phyloP scores from a whole-genome alignment of 148 eudicot species.

The Rhododendron mucronatum region DNA sequence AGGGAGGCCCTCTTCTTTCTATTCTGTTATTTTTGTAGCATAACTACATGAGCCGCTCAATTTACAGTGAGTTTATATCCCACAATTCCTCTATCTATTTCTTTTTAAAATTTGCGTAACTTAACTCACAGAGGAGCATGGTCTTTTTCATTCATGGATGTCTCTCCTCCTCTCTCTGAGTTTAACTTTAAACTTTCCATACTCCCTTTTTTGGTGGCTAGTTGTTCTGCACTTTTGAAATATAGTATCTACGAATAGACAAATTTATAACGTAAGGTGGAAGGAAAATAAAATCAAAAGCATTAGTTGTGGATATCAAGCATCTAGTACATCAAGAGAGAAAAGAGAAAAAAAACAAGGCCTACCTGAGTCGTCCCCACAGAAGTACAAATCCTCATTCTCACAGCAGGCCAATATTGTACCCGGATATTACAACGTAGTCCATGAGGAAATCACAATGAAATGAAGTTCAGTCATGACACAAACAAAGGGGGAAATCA shows the following conservation, averaged over 20 bases:
- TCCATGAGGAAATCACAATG: not conserved
- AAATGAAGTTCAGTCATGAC: not conserved
- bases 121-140: not conserved
- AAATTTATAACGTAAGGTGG: not conserved
- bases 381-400: not conserved
- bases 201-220: not conserved
- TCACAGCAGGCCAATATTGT: not conserved
- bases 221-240: not conserved
- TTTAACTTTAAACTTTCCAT: not conserved
- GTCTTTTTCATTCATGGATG: not conserved
- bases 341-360: not conserved
- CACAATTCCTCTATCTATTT: not conserved
- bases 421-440: not conserved
- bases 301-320: not conserved
- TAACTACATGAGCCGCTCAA: not conserved
- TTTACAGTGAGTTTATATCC: not conserved
- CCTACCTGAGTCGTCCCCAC: not conserved
- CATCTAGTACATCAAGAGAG: not conserved
- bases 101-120: not conserved
- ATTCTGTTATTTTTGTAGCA: not conserved
- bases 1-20: not conserved
- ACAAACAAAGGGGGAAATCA: not conserved
- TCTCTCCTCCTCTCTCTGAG: not conserved
- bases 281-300: not conserved
- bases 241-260: not conserved